A percentile compares a stretch with the other conserved stretches of the same genome.
phyloP scores from a whole-genome alignment of 2,329 filamentous ascomycete species.

The Coniochaeta sp. region DNA sequence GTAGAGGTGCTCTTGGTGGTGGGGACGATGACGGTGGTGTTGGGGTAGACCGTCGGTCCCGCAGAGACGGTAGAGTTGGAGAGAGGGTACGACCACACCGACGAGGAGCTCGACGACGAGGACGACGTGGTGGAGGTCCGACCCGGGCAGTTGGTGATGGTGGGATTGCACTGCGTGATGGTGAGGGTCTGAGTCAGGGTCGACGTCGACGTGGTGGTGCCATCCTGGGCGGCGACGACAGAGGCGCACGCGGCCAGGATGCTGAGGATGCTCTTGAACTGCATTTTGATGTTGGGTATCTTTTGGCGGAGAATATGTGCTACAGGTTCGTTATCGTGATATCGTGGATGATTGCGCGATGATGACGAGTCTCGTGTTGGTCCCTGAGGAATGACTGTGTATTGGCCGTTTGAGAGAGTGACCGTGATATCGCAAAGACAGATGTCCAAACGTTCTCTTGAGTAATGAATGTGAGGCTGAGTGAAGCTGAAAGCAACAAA shows the following conservation, averaged over 20 bases:
- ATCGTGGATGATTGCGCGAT: background rate
- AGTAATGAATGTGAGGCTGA: background rate
- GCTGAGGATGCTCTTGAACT: slow-evolving; percentile 33
- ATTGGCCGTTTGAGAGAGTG: background rate
- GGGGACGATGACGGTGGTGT: slow-evolving; percentile 15
- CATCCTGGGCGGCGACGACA: slow-evolving; percentile 23
- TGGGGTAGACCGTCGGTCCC: slow-evolving; percentile 14
- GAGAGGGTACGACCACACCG: slow-evolving; percentile 19
- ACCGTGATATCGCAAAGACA: background rate
- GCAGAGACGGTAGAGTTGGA: slow-evolving; percentile 24
- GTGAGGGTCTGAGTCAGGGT: slow-evolving; percentile 37
- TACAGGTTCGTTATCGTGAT: background rate
- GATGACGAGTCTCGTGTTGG: background rate
- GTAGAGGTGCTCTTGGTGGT: slow-evolving; percentile 6
- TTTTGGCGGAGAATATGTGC: slow-evolving; percentile 3
- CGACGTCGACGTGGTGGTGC: slow-evolving; percentile 36
- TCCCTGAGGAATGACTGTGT: background rate
- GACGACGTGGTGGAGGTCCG: slow-evolving; percentile 17
- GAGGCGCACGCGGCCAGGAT: slow-evolving; percentile 32
- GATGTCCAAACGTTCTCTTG: background rate
- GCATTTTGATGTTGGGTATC: slow-evolving; percentile 29
- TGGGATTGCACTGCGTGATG: slow-evolving; percentile 39
- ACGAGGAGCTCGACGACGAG: slow-evolving; percentile 13
- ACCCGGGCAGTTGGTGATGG: slow-evolving; percentile 34
- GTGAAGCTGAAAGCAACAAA: background rate